phyloP scores from a whole-genome alignment of 331 rosid species.

The Cydonia oblonga region DNA sequence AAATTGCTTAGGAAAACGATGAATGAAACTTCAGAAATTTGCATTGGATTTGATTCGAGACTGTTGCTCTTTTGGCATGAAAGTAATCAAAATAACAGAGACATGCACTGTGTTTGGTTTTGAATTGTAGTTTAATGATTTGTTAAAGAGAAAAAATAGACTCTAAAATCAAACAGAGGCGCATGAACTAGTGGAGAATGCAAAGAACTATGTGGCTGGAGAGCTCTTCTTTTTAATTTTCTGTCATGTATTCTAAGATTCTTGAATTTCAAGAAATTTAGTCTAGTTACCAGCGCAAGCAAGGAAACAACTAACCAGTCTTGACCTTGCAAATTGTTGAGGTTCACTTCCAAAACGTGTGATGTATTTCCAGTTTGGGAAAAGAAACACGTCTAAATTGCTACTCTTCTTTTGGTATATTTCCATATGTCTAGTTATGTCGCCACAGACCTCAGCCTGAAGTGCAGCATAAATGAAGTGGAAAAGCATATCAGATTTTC shows the following conservation, averaged over 20 bases:
- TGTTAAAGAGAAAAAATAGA: too few relatives aligned
- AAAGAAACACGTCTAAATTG: background rate
- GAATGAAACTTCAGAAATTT: background rate
- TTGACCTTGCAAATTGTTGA: background rate
- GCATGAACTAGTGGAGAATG: too few relatives aligned
- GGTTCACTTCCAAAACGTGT: background rate
- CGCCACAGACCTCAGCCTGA: background rate
- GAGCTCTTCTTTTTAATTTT: too few relatives aligned
- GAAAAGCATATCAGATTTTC: background rate
- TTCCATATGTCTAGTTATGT: background rate
- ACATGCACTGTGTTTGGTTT: background rate
- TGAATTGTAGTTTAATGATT: background rate
- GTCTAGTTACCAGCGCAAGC: background rate
- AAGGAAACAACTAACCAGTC: too few relatives aligned
- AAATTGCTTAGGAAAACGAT: background rate
- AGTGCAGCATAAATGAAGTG: background rate
- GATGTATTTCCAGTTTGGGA: background rate
- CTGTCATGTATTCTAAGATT: too few relatives aligned
- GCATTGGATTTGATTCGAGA: background rate
- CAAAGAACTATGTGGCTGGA: too few relatives aligned
- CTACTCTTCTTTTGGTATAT: background rate
- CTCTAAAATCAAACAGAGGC: too few relatives aligned
- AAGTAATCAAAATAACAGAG: background rate
- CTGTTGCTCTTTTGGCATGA: background rate
- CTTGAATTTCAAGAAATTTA: too few relatives aligned